phyloP scores from a whole-genome alignment of 768 basidiomycete genomes.

The Rhodotorula diobovata region DNA sequence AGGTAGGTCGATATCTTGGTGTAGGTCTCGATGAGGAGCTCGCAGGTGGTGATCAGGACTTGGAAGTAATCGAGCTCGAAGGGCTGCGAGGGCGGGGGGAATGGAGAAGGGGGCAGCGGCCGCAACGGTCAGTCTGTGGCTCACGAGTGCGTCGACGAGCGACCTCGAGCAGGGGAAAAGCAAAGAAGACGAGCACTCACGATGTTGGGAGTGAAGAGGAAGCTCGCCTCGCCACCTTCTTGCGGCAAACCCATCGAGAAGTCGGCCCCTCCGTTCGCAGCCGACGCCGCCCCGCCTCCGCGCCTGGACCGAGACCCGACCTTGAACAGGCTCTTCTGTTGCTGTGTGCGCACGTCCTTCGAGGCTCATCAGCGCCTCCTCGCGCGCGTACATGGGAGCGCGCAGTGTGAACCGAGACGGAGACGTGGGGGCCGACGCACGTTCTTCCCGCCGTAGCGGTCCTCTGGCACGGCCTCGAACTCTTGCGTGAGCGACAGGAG shows the following conservation, averaged over 20 bases:
- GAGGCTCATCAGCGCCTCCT: neutral
- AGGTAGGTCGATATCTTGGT: slow-evolving; percentile 78
- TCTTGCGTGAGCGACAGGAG: slow-evolving; percentile 50
- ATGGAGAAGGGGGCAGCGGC: too few relatives aligned
- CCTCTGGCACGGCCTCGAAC: slow-evolving; percentile 40
- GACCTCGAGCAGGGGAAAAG: too few relatives aligned
- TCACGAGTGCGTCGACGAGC: too few relatives aligned
- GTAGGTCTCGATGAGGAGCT: slow-evolving; percentile 83
- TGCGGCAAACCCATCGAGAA: slow-evolving; percentile 20
- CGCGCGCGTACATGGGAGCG: too few relatives aligned
- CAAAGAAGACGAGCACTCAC: slow-evolving; percentile 5
- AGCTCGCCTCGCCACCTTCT: slow-evolving; percentile 34
- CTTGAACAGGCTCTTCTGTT: slow-evolving; percentile 28
- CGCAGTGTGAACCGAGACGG: neutral
- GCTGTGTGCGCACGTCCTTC: too few relatives aligned
- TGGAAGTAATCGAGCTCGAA: slow-evolving; percentile 85
- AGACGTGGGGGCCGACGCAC: neutral
- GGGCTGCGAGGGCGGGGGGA: slow-evolving; percentile 55
- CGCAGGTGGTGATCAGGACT: slow-evolving; percentile 78
- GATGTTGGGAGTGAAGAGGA: slow-evolving; percentile 37
- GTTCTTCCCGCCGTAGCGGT: slow-evolving; percentile 33
- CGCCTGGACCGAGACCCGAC: slow-evolving; percentile 15
- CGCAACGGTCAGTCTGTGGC: too few relatives aligned
- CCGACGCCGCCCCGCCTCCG: neutral
- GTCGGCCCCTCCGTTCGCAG: neutral